Evolutionary conservation across 2,329 filamentous ascomycete genomes (phyloP).

Genomic region (Diaporthe caulivora): DNA sequence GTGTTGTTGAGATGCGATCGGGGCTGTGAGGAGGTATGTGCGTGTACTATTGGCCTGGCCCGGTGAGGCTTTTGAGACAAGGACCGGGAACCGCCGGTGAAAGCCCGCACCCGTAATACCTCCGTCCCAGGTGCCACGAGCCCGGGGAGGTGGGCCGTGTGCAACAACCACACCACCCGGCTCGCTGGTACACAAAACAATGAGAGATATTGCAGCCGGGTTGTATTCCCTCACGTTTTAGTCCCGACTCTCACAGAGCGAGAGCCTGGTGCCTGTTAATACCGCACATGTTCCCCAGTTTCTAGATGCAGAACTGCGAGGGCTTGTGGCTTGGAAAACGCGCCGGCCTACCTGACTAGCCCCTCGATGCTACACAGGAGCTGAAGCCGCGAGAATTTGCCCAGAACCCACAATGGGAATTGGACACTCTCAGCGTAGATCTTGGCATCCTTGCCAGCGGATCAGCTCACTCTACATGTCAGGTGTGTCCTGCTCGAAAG

Average conservation of each 20-base stretch:
- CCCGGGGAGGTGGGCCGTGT: constrained; percentile 11
- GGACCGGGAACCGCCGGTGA: constrained; percentile 1
- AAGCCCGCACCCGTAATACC: background rate
- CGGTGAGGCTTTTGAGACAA: constrained; percentile 20
- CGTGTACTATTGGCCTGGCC: background rate
- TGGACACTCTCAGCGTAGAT: constrained; percentile 11
- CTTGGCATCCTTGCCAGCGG: constrained; percentile 25
- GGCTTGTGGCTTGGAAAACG: background rate
- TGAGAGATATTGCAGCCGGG: background rate
- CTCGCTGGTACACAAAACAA: background rate
- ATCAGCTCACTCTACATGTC: constrained; percentile 15
- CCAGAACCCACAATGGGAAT: constrained; percentile 21
- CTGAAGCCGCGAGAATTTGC: constrained; percentile 21
- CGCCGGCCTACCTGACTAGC: background rate
- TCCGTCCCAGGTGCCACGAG: background rate
- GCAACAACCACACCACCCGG: constrained; percentile 1
- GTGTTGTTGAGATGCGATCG: background rate
- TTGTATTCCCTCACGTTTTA: background rate
- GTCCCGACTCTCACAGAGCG: background rate
- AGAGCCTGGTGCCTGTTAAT: background rate
- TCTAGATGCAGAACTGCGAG: background rate
- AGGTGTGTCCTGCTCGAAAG: background rate
- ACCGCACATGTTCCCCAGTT: background rate
- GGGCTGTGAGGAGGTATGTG: background rate
- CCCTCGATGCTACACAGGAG: background rate